Percentiles rank a stretch among this genome's conserved stretches.
These are phyloP conservation scores for Incumbomyces delicatus DNA, from an alignment of 2,329 filamentous ascomycete species.

Conservation along the genomic window DNA sequence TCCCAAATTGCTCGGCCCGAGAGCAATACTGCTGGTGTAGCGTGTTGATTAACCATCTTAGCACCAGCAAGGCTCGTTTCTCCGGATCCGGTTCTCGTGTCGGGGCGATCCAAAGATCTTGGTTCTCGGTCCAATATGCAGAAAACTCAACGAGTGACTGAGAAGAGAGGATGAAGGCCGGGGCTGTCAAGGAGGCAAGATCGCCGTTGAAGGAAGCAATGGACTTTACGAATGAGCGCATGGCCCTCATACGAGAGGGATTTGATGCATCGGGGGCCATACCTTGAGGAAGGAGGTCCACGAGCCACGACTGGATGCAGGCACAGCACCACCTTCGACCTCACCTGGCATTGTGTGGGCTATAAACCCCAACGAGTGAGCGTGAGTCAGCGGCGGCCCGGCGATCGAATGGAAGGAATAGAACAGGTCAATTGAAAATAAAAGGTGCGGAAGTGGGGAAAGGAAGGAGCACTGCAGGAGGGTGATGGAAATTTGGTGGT, in stretches of 20 bases:
- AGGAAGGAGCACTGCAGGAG: not conserved
- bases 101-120: conserved; percentile 62
- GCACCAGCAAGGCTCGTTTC: conserved; percentile 67
- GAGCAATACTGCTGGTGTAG: conserved; percentile 71
- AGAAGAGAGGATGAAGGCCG: conserved; percentile 71
- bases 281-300: conserved; percentile 42
- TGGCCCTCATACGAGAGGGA: not conserved
- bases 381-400: not conserved
- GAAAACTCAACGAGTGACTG: conserved; percentile 59
- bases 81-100: conserved; percentile 63
- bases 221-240: conserved; percentile 34
- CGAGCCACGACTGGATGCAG: conserved; percentile 31
- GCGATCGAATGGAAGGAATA: not conserved
- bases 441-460: not conserved
- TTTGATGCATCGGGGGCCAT: conserved; percentile 9
- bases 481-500: not conserved
- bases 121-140: conserved; percentile 65
- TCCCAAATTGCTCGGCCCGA: conserved; percentile 69
- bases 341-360: conserved; percentile 23
- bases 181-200: conserved; percentile 68
- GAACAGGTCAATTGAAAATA: not conserved
- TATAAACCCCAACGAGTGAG: not conserved
- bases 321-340: conserved; percentile 32
- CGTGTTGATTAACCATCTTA: conserved; percentile 83
- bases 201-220: conserved; percentile 78